Percentiles rank a stretch among this genome's conserved stretches.
Evolutionary conservation across 2,329 filamentous ascomycete species (phyloP).

Genomic region (Aspergillus tanneri): DNA sequence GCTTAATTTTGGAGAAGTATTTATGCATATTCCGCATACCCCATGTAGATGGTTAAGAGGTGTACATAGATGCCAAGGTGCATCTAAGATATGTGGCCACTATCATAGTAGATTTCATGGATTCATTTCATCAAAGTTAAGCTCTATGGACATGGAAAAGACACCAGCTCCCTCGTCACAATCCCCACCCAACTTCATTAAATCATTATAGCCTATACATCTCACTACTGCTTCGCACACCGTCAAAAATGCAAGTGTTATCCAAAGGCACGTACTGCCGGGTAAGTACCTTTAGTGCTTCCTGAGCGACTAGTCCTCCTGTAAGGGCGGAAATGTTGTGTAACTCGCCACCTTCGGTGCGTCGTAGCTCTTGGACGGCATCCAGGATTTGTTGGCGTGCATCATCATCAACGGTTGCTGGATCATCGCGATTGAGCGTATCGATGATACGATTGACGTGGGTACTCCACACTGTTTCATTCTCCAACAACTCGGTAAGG

Average conservation of each 20-base stretch:
- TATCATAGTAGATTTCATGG: background rate
- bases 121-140: constrained; percentile 5
- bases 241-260: constrained; percentile 64
- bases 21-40: too few relatives aligned
- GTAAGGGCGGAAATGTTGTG: constrained; percentile 88
- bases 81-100: too few relatives aligned
- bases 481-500: constrained; percentile 29
- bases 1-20: too few relatives aligned
- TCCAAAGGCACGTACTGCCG: constrained; percentile 65
- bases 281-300: constrained; percentile 81
- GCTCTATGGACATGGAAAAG: background rate
- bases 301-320: constrained; percentile 93
- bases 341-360: constrained; percentile 79
- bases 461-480: constrained; percentile 33
- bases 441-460: constrained; percentile 31
- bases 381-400: constrained; percentile 53
- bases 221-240: constrained; percentile 55
- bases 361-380: constrained; percentile 65
- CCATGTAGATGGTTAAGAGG: too few relatives aligned
- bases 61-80: too few relatives aligned
- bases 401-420: constrained; percentile 49
- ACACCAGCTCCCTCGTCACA: background rate
- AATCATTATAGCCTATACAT: constrained; percentile 50
- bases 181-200: background rate
- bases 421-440: constrained; percentile 39